Evolutionary conservation across 2,329 filamentous ascomycete species (phyloP).

Genomic region (Alternaria sp.): DNA sequence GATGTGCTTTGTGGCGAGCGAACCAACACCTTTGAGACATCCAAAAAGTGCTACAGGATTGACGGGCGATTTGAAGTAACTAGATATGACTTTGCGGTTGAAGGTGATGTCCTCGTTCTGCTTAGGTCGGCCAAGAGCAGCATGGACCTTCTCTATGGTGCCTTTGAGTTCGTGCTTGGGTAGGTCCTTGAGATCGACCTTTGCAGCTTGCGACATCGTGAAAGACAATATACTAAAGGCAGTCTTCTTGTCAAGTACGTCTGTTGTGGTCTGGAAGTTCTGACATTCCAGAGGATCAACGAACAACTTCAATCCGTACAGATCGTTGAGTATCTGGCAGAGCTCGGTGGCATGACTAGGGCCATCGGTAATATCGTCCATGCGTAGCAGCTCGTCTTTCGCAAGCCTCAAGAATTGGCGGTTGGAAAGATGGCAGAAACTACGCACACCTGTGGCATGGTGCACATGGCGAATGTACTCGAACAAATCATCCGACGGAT

Average conservation of each 20-base stretch:
- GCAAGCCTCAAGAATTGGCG: conserved; percentile 90
- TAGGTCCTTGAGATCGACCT: conserved; percentile 88
- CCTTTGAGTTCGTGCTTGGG: conserved; percentile 89
- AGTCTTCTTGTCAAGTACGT: conserved; percentile 81
- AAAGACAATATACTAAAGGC: conserved; percentile 85
- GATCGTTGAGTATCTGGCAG: conserved; percentile 66
- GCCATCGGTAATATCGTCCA: conserved; percentile 80
- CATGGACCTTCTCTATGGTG: conserved; percentile 92
- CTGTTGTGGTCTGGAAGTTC: conserved; percentile 77
- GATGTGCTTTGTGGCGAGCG: conserved; percentile 55
- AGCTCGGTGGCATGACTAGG: conserved; percentile 75
- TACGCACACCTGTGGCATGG: conserved; percentile 81
- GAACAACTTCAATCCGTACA: conserved; percentile 51
- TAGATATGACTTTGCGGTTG: conserved; percentile 83
- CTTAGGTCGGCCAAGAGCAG: conserved; percentile 80
- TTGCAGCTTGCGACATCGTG: conserved; percentile 80
- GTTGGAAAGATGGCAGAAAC: conserved; percentile 84
- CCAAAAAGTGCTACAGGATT: conserved; percentile 82
- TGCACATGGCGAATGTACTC: conserved; percentile 85
- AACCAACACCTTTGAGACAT: conserved; percentile 79
- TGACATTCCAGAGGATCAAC: conserved; percentile 46
- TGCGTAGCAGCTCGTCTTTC: conserved; percentile 81
- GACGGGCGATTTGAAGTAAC: conserved; percentile 83
- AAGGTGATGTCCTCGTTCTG: conserved; percentile 82
- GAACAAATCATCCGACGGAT: conserved; percentile 75